Evolutionary conservation across 2,329 filamentous ascomycete genomes (phyloP).

Genomic region (Penicillium italicum): DNA sequence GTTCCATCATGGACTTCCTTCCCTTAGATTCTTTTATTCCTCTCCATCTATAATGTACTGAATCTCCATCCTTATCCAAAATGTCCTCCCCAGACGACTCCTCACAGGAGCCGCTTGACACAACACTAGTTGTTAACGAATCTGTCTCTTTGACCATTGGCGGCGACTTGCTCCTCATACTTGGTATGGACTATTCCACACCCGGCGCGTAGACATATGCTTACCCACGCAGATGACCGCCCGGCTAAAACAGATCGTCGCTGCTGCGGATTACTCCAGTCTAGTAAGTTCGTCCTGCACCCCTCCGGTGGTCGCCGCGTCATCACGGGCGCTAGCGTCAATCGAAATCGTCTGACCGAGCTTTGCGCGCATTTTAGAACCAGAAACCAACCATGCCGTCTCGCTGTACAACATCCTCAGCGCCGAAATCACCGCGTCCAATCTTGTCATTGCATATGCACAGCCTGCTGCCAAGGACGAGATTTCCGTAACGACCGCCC

Average conservation of each 20-base stretch:
- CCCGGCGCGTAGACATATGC: not conserved
- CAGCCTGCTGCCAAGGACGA: conserved; percentile 55
- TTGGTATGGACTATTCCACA: conserved; percentile 44
- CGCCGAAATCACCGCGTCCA: conserved; percentile 61
- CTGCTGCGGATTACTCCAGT: conserved; percentile 54
- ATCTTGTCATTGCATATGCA: conserved; percentile 71
- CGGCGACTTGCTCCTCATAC: conserved; percentile 57
- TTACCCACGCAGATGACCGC: conserved; percentile 50
- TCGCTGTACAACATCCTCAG: conserved; percentile 82
- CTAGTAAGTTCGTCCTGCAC: conserved; percentile 40
- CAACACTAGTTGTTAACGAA: conserved; percentile 53
- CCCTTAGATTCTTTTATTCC: conserved; percentile 4
- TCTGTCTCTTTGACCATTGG: conserved; percentile 59
- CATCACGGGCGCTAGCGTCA: conserved; percentile 6
- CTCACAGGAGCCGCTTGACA: conserved; percentile 36
- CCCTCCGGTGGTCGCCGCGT: conserved; percentile 9
- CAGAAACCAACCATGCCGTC: conserved; percentile 56
- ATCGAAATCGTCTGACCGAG: conserved; percentile 5
- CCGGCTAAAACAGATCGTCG: conserved; percentile 47
- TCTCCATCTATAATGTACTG: conserved; percentile 13
- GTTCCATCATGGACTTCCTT: conserved; percentile 6
- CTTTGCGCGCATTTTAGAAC: conserved; percentile 23
- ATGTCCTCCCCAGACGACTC: conserved; percentile 25
- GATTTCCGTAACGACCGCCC: conserved; percentile 59
- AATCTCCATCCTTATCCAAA: conserved; percentile 12